Conservation (phyloP, 192 early-diverging fungal genomes). For the Dispira simplex region DNA sequence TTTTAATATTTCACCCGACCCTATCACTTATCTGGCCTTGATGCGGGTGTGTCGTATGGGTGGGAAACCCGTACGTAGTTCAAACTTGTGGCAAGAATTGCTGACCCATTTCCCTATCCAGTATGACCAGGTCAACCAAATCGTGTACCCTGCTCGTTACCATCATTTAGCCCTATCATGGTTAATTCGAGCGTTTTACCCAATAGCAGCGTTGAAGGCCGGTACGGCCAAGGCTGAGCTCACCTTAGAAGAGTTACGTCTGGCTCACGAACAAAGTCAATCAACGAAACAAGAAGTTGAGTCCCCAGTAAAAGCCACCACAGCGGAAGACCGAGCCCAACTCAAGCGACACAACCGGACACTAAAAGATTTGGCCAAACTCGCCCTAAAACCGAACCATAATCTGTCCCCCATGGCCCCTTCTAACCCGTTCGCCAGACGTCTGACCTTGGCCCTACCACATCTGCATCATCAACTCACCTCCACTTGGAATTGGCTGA, state of each 20-base stretch:
- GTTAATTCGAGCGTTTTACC: neutral
- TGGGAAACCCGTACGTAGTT: neutral
- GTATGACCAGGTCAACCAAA: neutral
- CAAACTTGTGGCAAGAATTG: neutral
- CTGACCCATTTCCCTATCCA: constrained; percentile 4
- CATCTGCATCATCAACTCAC: neutral
- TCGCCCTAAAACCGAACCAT: neutral
- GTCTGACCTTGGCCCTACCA: constrained; percentile 1
- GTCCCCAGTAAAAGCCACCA: neutral
- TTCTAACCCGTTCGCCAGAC: neutral
- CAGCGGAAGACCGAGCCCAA: no score
- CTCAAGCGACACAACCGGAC: neutral
- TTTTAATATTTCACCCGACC: neutral
- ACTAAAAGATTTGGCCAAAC: neutral
- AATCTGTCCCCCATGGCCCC: neutral
- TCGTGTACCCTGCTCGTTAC: neutral
- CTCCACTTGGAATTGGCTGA: neutral
- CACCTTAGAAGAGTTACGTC: neutral
- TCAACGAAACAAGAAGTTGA: neutral
- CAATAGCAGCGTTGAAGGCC: neutral
- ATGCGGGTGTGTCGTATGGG: neutral
- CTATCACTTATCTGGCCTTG: constrained; percentile 4
- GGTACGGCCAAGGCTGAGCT: neutral
- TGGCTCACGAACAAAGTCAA: neutral
- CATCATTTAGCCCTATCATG: neutral